These are phyloP conservation scores for Penicillium ochrochloron DNA, from an alignment of 495 filamentous ascomycete genomes.

Conservation along the genomic window DNA sequence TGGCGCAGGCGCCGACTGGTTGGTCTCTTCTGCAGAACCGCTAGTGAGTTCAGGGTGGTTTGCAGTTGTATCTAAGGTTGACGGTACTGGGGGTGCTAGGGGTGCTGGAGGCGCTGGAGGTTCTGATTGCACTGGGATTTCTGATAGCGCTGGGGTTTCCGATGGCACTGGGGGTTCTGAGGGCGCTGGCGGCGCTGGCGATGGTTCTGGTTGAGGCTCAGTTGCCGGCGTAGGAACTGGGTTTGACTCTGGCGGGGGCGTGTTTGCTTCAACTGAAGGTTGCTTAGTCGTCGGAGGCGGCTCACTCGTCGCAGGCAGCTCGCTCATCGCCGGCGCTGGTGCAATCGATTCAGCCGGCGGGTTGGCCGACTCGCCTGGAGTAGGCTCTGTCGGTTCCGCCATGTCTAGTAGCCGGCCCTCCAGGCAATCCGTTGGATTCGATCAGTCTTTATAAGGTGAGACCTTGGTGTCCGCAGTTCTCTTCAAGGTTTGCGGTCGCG, in stretches of 20 bases:
- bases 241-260: constrained; percentile 7
- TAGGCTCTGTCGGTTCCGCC: constrained; percentile 43
- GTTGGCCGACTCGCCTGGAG: constrained; percentile 37
- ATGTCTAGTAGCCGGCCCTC: constrained; percentile 28
- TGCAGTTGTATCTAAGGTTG: constrained; percentile 14
- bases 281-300: constrained; percentile 15
- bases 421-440: constrained; percentile 1
- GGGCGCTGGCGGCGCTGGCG: constrained; percentile 4
- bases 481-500: constrained; percentile 10
- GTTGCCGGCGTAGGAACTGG: not conserved
- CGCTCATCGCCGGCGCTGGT: constrained; percentile 23
- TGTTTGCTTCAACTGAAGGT: constrained; percentile 15
- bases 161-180: not conserved
- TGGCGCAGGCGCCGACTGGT: constrained; percentile 8
- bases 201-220: constrained; percentile 9
- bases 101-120: not conserved
- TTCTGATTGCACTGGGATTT: not conserved
- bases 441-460: constrained; percentile 4
- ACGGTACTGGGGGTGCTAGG: not conserved
- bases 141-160: not conserved
- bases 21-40: constrained; percentile 4
- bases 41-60: not conserved
- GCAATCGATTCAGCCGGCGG: constrained; percentile 29
- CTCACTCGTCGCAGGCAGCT: constrained; percentile 16
- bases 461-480: not conserved